Evolutionary conservation across 129 eudicot species (phyloP).

Genomic region (Flaveria linearis): DNA sequence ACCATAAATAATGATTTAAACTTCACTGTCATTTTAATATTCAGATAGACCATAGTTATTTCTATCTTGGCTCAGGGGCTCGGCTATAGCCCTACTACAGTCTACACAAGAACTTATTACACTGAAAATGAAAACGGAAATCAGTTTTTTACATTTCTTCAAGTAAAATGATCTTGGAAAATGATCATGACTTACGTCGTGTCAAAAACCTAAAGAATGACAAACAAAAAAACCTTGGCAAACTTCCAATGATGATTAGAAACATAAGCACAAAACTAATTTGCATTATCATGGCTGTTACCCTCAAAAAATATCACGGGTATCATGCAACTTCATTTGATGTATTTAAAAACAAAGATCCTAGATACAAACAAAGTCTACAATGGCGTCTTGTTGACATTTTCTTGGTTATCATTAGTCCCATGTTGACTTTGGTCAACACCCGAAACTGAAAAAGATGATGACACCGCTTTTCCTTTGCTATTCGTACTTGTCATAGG

Average conservation of each 20-base stretch:
- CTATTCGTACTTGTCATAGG: slow-evolving; percentile 24
- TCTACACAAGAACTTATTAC: no score
- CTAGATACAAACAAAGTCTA: slow-evolving; percentile 31
- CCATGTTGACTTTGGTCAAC: slow-evolving; percentile 30
- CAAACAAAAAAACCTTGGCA: no score
- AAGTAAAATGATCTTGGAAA: no score
- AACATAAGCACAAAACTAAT: slow-evolving; percentile 16
- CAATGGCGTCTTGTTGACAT: slow-evolving; percentile 23
- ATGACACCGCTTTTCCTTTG: slow-evolving; percentile 48
- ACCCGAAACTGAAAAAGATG: slow-evolving; percentile 29
- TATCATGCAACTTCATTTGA: slow-evolving; percentile 26
- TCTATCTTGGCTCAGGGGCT: no score
- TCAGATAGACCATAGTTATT: no score
- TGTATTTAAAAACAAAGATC: slow-evolving; percentile 2
- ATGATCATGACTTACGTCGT: no score
- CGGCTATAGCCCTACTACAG: no score
- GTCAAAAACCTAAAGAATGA: no score
- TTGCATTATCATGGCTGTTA: slow-evolving; percentile 17
- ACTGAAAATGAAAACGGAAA: no score
- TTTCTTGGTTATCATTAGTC: slow-evolving; percentile 18
- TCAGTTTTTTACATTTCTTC: no score
- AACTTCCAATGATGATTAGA: not conserved
- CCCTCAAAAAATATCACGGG: not conserved
- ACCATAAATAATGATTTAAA: no score
- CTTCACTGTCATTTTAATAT: no score